Base-by-base conservation (phyloP, 306 rosid genomes). In the Pyrus pyrifolia region DNA sequence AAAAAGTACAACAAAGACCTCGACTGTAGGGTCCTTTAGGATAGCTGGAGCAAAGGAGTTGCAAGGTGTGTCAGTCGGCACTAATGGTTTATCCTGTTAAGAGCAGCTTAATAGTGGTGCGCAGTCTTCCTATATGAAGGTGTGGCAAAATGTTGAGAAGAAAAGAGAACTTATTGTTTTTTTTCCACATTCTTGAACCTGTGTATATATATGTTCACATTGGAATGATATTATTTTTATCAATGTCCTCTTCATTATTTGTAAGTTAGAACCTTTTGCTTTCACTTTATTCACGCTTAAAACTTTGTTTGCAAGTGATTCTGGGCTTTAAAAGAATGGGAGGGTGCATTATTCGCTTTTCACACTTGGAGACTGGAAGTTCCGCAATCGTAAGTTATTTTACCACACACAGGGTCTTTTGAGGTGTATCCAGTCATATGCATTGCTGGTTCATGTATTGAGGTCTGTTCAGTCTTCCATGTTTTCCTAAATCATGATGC, bases 271-370 rank as follows among this genome's bases (percentile, higher is more conserved):
- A 27, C 69, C 29, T 57, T 35, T 33, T 75, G 4, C 73, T 68
- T 63, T 3, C 79, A 68, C 70, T 67, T 49, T 75, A 29, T 83
- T 68, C 76, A 35, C 63, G 76, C 77, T 62, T 55, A 73, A 68
- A 68, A 45, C 69, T 23, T 79, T 75, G 42, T 72, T 72, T 84
- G 83, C 83, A 63, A 78, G 83, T 30, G 78, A 62, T 74, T 70
- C 30, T 46, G 52, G 76, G 72, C 69, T 25, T 46, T 58, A 29
- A 65, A 76, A 76, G 80, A 45, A 33, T 25, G 65, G 65, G 78
- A 66, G 40, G 76, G 76, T 76, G 73, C 73, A 44, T 29, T 65
- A 30, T 33, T 80, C 27, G 76, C 73, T 52, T 57, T 65, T 55
- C 74, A 11, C 65, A 15, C 33, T 40, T 38, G 64, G n/a, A 53